Conservation (phyloP, 2,329 filamentous ascomycete genomes). For the Epichloe uncinata region DNA sequence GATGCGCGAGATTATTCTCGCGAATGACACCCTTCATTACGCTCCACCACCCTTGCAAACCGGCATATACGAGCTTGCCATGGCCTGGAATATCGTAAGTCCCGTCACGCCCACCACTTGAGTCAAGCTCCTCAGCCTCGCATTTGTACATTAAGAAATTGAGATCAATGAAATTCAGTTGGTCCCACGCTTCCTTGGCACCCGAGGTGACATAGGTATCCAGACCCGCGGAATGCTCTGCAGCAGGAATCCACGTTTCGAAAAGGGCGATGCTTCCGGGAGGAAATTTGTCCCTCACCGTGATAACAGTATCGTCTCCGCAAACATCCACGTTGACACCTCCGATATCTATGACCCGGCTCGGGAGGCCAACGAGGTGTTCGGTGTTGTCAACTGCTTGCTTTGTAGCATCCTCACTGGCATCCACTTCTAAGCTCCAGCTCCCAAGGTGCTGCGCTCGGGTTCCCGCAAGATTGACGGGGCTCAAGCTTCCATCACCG, state of each 20-base stretch:
- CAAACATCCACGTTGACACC: slow-evolving; percentile 61
- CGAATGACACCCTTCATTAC: slow-evolving; percentile 70
- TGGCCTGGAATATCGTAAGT: slow-evolving; percentile 75
- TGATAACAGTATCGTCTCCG: slow-evolving; percentile 64
- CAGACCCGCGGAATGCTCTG: slow-evolving; percentile 70
- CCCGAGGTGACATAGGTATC: slow-evolving; percentile 79
- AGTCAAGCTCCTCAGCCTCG: slow-evolving; percentile 74
- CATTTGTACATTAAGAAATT: slow-evolving; percentile 89
- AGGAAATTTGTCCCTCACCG: slow-evolving; percentile 70
- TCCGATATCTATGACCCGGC: slow-evolving; percentile 59
- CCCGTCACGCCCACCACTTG: slow-evolving; percentile 69
- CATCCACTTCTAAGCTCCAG: slow-evolving; percentile 84
- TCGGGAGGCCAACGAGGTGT: slow-evolving; percentile 70
- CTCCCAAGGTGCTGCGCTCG: slow-evolving; percentile 76
- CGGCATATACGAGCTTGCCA: slow-evolving; percentile 82
- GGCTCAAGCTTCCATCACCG: slow-evolving; percentile 65
- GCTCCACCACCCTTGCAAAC: slow-evolving; percentile 98
- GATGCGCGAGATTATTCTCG: slow-evolving; percentile 85
- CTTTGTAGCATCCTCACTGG: slow-evolving; percentile 54
- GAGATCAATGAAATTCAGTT: slow-evolving; percentile 65
- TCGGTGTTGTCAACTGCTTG: slow-evolving; percentile 54
- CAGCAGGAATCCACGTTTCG: slow-evolving; percentile 87
- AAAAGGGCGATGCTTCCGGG: slow-evolving; percentile 91
- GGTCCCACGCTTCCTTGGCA: slow-evolving; percentile 62
- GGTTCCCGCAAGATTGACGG: slow-evolving; percentile 71